These are phyloP conservation scores for Protomyces gravidus DNA, from an alignment of 1,139 yeast genomes.

Conservation along the genomic window DNA sequence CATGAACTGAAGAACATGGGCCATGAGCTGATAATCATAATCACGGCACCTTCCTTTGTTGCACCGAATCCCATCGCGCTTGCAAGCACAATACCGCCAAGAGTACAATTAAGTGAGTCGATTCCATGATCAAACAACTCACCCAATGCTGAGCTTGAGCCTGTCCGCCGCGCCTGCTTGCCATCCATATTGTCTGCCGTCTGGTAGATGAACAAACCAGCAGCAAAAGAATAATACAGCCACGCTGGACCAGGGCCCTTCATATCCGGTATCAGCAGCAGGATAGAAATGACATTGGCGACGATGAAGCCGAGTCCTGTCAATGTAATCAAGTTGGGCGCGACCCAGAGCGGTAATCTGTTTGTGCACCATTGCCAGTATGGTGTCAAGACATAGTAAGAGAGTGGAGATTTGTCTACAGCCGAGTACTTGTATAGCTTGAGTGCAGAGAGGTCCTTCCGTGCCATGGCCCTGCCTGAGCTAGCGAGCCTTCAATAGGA, in stretches of 20 bases:
- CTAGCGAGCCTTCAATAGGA: neutral
- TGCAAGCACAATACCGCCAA: constrained; percentile 44
- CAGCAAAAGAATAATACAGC: constrained; percentile 64
- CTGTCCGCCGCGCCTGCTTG: constrained; percentile 72
- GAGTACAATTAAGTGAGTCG: constrained; percentile 63
- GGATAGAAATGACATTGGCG: constrained; percentile 50
- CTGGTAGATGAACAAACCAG: constrained; percentile 70
- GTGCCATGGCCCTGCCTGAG: constrained; percentile 4
- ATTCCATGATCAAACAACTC: constrained; percentile 69
- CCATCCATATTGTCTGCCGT: constrained; percentile 81
- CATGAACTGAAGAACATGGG: constrained; percentile 53
- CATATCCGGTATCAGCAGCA: constrained; percentile 55
- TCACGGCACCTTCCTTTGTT: constrained; percentile 44
- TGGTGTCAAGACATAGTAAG: constrained; percentile 59
- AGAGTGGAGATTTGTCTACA: constrained; percentile 64
- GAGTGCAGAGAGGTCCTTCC: constrained; percentile 13
- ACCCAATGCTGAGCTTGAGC: constrained; percentile 69
- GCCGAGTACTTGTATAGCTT: constrained; percentile 39
- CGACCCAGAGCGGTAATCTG: constrained; percentile 67
- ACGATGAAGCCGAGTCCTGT: constrained; percentile 60
- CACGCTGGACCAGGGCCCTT: constrained; percentile 54
- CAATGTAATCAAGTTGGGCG: constrained; percentile 71
- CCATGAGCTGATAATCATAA: constrained; percentile 61
- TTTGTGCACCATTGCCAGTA: constrained; percentile 68
- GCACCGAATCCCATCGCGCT: constrained; percentile 46